Base-by-base conservation (phyloP, 2,329 filamentous ascomycete species). In the Didymella sp. region DNA sequence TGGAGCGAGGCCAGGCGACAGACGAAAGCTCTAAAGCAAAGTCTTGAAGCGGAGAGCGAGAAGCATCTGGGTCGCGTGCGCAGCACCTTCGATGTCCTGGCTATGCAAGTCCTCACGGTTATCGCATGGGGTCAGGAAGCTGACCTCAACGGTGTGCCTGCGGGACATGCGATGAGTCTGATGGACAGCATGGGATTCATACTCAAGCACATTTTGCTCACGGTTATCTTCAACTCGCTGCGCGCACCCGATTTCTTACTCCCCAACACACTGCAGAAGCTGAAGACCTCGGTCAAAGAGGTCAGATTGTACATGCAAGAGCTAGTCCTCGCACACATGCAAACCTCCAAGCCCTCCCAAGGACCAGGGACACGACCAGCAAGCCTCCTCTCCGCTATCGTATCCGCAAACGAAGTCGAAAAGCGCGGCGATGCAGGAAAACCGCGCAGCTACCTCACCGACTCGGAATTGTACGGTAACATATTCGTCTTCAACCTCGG, bases 401-500 rank as follows among this genome's bases (percentile, higher is more conserved):
- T 64, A 9, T 52, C 43, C 7, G 63, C 67, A 1, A 64, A 65
- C 30, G 62, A 68, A 35, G 22, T 49, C n/a, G 58, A 64, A 42
- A 63, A 67, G 38, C 54, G 54, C 30, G 49, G 56, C 24, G 44
- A 57, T 13, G 24, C 33, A 28, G 31, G 17, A 13, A 21, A 56
- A 33, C 7, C 43, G 15, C 12, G 35, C 40, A 30, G 19, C 31
- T 40, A 62, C 60, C 59, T 48, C 58, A 37, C 57, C 17, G 46
- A 63, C 6, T 70, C 70, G 37, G 81, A 84, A 56, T 78, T 84
- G 6, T 79, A 79, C 37, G 79, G 81, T 21, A 83, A 83, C 40
- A 65, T 82, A 43, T 82, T 81, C 51, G 71, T 79, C 2, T 77
- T 82, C 61, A 81, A 79, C 33, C 73, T 84, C 44, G 82, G 82